These are phyloP conservation scores for Hypoxylon subgilvum DNA, from an alignment of 495 filamentous ascomycete species.

Conservation along the genomic window DNA sequence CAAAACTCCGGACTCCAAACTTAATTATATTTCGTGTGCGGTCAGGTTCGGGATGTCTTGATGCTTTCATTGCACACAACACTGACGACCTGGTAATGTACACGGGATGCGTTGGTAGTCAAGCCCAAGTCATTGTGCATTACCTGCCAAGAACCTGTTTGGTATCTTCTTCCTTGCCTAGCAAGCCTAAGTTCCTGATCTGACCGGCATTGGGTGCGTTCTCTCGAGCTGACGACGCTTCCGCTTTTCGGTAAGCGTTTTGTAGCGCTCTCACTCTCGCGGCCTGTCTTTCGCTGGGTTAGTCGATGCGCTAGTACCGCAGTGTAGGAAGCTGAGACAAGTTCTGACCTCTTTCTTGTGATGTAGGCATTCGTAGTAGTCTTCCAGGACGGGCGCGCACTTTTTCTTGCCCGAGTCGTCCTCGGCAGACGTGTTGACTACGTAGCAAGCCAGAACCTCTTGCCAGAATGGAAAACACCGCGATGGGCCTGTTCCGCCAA, in stretches of 20 bases:
- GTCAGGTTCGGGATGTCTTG: no score
- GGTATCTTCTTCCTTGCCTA: conserved; percentile 82
- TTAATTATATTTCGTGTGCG: no score
- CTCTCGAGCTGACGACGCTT: conserved; percentile 76
- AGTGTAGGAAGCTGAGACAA: neutral
- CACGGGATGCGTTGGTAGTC: conserved; percentile 12
- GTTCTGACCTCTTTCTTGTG: conserved; percentile 91
- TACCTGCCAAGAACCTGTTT: conserved; percentile 61
- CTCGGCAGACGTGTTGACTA: conserved; percentile 76
- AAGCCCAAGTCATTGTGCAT: conserved; percentile 24
- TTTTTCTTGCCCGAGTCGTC: conserved; percentile 84
- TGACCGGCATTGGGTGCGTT: conserved; percentile 72
- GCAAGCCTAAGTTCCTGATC: conserved; percentile 81
- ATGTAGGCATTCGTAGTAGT: conserved; percentile 98
- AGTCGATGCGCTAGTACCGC: conserved; percentile 4
- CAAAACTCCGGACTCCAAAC: no score
- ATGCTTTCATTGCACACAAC: no score
- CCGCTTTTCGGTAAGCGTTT: conserved; percentile 82
- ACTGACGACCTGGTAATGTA: conserved; percentile 24
- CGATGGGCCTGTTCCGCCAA: conserved; percentile 66
- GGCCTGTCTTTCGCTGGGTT: conserved; percentile 60
- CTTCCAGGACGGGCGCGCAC: conserved; percentile 86
- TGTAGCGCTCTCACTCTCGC: conserved; percentile 79
- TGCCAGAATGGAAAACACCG: conserved; percentile 99
- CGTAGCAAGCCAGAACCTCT: conserved; percentile 87